phyloP scores from a whole-genome alignment of 2,329 filamentous ascomycete species.

The Scortechinia acanthostroma region DNA sequence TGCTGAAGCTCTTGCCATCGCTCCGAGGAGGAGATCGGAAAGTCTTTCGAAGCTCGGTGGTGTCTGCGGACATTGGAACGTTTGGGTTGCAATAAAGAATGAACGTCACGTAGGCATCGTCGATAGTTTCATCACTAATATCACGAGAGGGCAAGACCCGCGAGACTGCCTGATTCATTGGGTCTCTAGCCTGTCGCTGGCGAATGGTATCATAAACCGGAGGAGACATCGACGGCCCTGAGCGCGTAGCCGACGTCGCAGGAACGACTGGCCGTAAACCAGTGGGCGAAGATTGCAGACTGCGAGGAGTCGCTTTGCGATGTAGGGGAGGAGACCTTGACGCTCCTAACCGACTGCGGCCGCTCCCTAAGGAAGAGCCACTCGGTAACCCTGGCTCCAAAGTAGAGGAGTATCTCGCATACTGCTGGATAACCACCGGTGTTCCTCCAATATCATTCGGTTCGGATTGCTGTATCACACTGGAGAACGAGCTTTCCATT shows the following conservation, averaged over 20 bases:
- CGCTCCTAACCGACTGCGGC: slow-evolving; percentile 17
- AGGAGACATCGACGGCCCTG: slow-evolving; percentile 28
- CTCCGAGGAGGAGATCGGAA: slow-evolving; percentile 79
- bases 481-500: neutral
- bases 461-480: neutral
- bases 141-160: slow-evolving; percentile 53
- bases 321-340: slow-evolving; percentile 23
- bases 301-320: slow-evolving; percentile 23
- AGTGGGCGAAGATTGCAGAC: slow-evolving; percentile 24
- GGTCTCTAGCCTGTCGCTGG: slow-evolving; percentile 7
- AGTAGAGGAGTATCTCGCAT: slow-evolving; percentile 22
- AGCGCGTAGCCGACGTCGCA: slow-evolving; percentile 14
- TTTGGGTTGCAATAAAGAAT: slow-evolving; percentile 87
- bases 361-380: slow-evolving; percentile 22
- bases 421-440: slow-evolving; percentile 24
- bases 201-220: slow-evolving; percentile 18
- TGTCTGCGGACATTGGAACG: slow-evolving; percentile 64
- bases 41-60: slow-evolving; percentile 62
- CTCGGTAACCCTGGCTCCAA: slow-evolving; percentile 22
- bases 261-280: slow-evolving; percentile 16
- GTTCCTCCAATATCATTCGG: slow-evolving; percentile 6
- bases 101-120: slow-evolving; percentile 77
- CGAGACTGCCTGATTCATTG: neutral
- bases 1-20: slow-evolving; percentile 79
- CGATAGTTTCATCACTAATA: slow-evolving; percentile 65